Percentiles rank a stretch among this genome's conserved stretches.
These are phyloP conservation scores for Lycium ferocissimum DNA, from an alignment of 257 asterid species.

Conservation along the genomic window DNA sequence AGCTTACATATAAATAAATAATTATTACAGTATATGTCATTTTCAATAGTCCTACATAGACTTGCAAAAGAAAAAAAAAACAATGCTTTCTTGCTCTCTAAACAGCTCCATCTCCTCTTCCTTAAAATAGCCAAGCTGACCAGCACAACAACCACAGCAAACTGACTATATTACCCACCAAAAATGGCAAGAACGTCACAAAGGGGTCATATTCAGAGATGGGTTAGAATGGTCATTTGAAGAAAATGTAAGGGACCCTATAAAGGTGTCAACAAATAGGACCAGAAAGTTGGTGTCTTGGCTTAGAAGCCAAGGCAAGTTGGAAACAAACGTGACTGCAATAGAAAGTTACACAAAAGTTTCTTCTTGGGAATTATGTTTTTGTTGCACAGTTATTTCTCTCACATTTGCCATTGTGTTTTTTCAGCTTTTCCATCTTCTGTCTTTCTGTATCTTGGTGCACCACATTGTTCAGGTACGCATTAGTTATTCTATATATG, in stretches of 20 bases:
- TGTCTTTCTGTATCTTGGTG: neutral
- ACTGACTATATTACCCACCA: neutral
- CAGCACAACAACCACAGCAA: neutral
- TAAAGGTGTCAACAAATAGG: constrained; percentile 5
- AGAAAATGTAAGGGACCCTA: neutral
- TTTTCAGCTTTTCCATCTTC: neutral
- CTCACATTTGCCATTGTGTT: neutral
- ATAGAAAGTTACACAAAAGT: neutral
- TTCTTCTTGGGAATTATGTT: neutral
- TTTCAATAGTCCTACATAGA: constrained; percentile 9
- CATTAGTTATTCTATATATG: neutral
- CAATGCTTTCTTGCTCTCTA: neutral
- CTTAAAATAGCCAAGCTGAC: neutral
- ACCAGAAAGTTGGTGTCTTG: constrained; percentile 41
- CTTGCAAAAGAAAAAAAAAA: neutral
- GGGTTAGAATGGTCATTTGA: neutral
- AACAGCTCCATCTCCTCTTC: constrained; percentile 2
- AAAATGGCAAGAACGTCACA: constrained; percentile 1
- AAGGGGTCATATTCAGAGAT: neutral
- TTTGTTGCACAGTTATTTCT: neutral
- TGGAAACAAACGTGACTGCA: constrained; percentile 13
- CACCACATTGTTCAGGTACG: neutral
- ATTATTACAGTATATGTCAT: neutral
- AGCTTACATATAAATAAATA: neutral
- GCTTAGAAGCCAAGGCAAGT: constrained; percentile 25